Conservation (phyloP, 1,139 yeast genomes). For the Eremothecium cymbalariae region DNA sequence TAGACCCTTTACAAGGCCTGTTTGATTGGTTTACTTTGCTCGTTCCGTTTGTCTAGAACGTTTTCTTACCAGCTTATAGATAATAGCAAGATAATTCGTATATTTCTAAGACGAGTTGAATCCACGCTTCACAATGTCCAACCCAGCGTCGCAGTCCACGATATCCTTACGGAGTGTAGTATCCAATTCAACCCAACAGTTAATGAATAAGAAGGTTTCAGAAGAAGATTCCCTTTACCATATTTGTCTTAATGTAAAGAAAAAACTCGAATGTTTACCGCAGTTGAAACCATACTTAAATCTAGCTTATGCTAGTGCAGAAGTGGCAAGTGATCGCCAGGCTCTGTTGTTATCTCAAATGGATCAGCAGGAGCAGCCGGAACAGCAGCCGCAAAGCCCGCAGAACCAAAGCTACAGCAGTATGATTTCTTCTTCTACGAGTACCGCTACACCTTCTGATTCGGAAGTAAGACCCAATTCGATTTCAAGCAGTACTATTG, state of each 20-base stretch:
- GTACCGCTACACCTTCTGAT: slow-evolving; percentile 16
- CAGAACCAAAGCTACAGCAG: slow-evolving; percentile 7
- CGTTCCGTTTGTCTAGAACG: no score
- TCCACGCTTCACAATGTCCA: slow-evolving; percentile 1
- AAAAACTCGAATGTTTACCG: slow-evolving; percentile 52
- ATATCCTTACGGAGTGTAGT: slow-evolving; percentile 36
- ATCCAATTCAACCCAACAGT: slow-evolving; percentile 31
- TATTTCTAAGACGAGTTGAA: background rate
- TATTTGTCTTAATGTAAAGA: slow-evolving; percentile 54
- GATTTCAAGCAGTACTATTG: slow-evolving; percentile 24
- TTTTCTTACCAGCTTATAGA: no score
- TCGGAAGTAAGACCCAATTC: slow-evolving; percentile 12
- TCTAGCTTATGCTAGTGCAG: slow-evolving; percentile 54
- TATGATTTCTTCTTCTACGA: slow-evolving; percentile 9
- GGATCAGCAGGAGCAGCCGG: slow-evolving; percentile 28
- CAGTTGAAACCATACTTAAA: slow-evolving; percentile 67
- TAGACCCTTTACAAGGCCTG: no score
- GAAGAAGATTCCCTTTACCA: slow-evolving; percentile 68
- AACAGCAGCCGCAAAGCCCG: slow-evolving; percentile 20
- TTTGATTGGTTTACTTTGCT: no score
- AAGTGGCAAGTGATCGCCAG: slow-evolving; percentile 62
- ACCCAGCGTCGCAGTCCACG: slow-evolving; percentile 11
- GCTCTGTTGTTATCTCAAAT: slow-evolving; percentile 48
- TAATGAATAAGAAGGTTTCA: slow-evolving; percentile 58
- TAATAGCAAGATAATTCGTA: background rate